Conservation (phyloP, 192 early-diverging fungal genomes). For the Paraglomus occultum region DNA sequence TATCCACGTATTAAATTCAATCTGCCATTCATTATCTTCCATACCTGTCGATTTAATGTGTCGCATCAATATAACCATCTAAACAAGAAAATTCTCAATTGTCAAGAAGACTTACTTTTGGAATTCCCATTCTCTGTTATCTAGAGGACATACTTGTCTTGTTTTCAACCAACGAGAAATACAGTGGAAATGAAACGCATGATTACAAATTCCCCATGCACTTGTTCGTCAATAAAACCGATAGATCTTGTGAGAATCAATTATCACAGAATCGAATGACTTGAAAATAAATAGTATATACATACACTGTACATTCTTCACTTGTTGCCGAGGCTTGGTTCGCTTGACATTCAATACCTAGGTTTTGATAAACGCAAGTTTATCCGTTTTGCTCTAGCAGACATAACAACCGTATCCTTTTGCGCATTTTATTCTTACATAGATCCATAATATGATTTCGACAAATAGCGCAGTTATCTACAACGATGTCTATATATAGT, state of each 20-base stretch:
- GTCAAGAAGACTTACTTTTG: constrained; percentile 70
- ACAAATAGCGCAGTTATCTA: constrained; percentile 99
- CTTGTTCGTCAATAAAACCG: constrained; percentile 10
- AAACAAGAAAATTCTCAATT: neutral
- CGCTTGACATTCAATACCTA: constrained; percentile 96
- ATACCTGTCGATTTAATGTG: neutral
- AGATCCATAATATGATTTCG: constrained; percentile 99
- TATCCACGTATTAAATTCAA: too few species aligned
- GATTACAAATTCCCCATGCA: constrained; percentile 50
- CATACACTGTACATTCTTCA: constrained; percentile 93
- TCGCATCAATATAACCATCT: neutral
- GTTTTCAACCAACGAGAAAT: constrained; percentile 98
- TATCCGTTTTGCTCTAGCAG: neutral
- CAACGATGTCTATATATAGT: constrained; percentile 79
- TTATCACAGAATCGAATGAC: neutral
- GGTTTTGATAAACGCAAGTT: constrained; percentile 6
- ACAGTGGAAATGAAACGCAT: constrained; percentile 99
- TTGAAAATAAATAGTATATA: neutral
- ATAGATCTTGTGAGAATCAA: neutral
- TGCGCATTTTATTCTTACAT: constrained; percentile 53
- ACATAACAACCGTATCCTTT: neutral
- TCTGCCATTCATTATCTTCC: neutral
- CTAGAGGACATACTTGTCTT: constrained; percentile 93
- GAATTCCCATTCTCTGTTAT: constrained; percentile 98
- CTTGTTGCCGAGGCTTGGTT: constrained; percentile 91